Conservation (phyloP, 108 stramenopile genomes). For the Skeletonema menzelii region DNA sequence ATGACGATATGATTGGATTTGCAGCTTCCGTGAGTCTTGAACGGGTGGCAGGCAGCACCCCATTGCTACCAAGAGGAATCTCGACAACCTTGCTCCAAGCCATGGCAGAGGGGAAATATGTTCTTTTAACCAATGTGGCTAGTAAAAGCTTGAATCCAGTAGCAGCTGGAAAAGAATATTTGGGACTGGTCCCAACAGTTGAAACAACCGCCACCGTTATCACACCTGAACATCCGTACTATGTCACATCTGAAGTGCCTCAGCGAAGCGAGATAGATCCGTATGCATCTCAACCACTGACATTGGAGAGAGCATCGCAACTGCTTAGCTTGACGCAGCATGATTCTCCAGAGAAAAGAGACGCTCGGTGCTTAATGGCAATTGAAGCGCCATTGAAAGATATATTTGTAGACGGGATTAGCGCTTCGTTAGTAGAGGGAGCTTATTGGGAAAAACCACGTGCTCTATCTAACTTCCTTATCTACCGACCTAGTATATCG, state of each 20-base stretch:
- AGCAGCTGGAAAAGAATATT: slow-evolving; percentile 14
- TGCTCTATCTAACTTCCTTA: slow-evolving; percentile 33
- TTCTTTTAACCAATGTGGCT: slow-evolving; percentile 28
- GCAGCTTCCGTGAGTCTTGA: slow-evolving; percentile 8
- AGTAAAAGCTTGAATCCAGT: slow-evolving; percentile 11
- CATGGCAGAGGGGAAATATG: slow-evolving; percentile 25
- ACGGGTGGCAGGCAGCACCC: not conserved
- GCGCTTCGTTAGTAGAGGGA: slow-evolving; percentile 34
- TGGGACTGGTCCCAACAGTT: slow-evolving; percentile 33
- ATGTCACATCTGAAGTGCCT: not conserved
- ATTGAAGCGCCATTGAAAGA: slow-evolving; percentile 33
- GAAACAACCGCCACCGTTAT: slow-evolving; percentile 31
- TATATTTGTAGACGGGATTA: slow-evolving; percentile 36
- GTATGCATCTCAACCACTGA: slow-evolving; percentile 21
- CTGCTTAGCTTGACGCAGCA: slow-evolving; percentile 34
- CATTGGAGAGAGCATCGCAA: slow-evolving; percentile 22
- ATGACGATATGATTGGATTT: slow-evolving; percentile 37
- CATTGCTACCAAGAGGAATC: slow-evolving; percentile 26
- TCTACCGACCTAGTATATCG: slow-evolving; percentile 26
- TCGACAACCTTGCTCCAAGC: slow-evolving; percentile 35
- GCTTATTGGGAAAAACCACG: slow-evolving; percentile 25
- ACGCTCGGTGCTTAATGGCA: slow-evolving; percentile 31
- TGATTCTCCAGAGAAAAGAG: slow-evolving; percentile 3
- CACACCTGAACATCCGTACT: slow-evolving; percentile 40
- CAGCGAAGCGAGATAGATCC: not conserved